Evolutionary conservation across 2,329 filamentous ascomycete genomes (phyloP), one percentile per base, ranked within the genome.

Genomic region (Beauveria australis): DNA sequence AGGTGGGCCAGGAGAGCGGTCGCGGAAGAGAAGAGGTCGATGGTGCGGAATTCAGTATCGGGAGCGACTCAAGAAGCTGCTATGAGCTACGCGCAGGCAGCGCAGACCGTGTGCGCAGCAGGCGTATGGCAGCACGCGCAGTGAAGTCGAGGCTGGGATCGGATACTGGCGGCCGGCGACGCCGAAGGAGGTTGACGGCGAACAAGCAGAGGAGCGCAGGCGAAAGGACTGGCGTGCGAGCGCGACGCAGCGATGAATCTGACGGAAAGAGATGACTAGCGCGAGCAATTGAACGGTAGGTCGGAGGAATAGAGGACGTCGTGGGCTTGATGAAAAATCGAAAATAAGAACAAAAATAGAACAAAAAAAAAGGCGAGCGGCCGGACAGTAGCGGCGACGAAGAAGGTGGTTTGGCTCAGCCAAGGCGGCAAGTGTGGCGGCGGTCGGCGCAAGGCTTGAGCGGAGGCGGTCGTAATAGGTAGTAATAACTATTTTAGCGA

Each of bases 381-480:
- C 55, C 54, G 44, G 30, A 57, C 19, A 41, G 26, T 48, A 57
- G 54, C 54, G 54, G 54, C 44, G 54, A 49, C n/a, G 22, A 40
- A n/a, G 30, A 33, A 44, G 37, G 30, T 37, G 40, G 22, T 44
- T 26, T 55, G 14, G 37, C 40, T 55, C 55, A 59, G 55, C 55
- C 55, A 59, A 59, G 55, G 55, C 55, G 55, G 47, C 46, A 30
- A 57, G 18, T 19, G 46, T 49, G 43, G 55, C 44, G 55, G 41
- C 55, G 55, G 55, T 24, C 46, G 55, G 55, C 55, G 46, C 55
- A 40, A 59, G 37, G 55, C 55, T 59, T 59, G 55, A 59, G 51
- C 51, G 55, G 55, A 33, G 16, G 48, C 24, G 47, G 19, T 26
- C 24, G 53, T 14, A 44, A 18, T 12, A 18, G 28, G 26, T 19